phyloP scores from a whole-genome alignment of 495 filamentous ascomycete species.

The Penicillium cataractarum region DNA sequence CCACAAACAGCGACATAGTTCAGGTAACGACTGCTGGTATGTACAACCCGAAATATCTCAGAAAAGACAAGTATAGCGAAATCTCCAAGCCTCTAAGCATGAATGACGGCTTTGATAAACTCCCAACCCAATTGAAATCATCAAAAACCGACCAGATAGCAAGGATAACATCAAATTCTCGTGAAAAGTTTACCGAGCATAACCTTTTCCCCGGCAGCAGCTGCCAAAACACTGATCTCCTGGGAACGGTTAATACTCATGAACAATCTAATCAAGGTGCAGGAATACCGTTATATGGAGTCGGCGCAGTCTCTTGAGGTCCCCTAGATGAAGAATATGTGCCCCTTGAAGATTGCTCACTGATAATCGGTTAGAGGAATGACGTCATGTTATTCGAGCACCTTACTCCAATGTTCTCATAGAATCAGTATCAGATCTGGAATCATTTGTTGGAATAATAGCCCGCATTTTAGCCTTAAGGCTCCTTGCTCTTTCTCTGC shows the following conservation, averaged over 20 bases:
- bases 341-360: slow-evolving; percentile 12
- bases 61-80: background rate
- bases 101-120: background rate
- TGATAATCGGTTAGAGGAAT: slow-evolving; percentile 18
- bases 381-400: slow-evolving; percentile 14
- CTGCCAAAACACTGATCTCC: slow-evolving; percentile 29
- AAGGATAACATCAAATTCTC: background rate
- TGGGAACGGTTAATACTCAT: slow-evolving; percentile 20
- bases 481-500: slow-evolving; percentile 11
- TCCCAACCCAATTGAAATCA: too few species aligned
- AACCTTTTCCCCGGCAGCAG: slow-evolving; percentile 23
- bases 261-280: slow-evolving; percentile 8
- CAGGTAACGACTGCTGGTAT: slow-evolving; percentile 1
- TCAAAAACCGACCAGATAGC: background rate
- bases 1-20: background rate
- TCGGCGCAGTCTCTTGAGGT: slow-evolving; percentile 8
- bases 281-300: slow-evolving; percentile 25
- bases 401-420: slow-evolving; percentile 25
- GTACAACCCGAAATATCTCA: background rate
- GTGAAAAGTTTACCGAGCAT: slow-evolving; percentile 2
- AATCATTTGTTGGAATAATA: slow-evolving; percentile 14
- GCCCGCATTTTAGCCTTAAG: slow-evolving; percentile 21
- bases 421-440: slow-evolving; percentile 19
- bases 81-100: background rate
- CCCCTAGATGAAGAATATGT: slow-evolving; percentile 9